phyloP scores from a whole-genome alignment of 2,329 filamentous ascomycete genomes.

The Colletotrichum gigasporum region DNA sequence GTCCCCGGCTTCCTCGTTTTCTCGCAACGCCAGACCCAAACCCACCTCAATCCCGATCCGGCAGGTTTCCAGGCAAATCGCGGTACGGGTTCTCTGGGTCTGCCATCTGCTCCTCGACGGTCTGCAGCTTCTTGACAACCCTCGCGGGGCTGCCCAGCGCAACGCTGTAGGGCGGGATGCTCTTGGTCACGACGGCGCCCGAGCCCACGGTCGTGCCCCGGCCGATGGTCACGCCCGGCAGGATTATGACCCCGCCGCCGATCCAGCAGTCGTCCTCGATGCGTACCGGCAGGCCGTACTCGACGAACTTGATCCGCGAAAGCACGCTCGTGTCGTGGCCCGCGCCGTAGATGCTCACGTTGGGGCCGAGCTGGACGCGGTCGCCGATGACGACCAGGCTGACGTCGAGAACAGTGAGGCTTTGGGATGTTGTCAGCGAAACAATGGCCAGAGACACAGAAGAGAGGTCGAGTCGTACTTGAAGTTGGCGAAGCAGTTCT shows the following conservation, averaged over 20 bases:
- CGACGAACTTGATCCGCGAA: slow-evolving; percentile 55
- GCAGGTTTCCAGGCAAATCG: neutral
- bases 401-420: slow-evolving; percentile 59
- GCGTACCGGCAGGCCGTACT: slow-evolving; percentile 57
- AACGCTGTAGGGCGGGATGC: slow-evolving; percentile 45
- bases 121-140: slow-evolving; percentile 38
- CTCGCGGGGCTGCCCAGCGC: slow-evolving; percentile 47
- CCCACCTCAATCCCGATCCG: neutral
- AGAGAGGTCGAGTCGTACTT: neutral
- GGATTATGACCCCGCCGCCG: slow-evolving; percentile 53
- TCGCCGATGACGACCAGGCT: slow-evolving; percentile 62
- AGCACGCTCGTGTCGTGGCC: slow-evolving; percentile 61
- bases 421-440: neutral
- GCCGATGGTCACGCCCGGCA: slow-evolving; percentile 53
- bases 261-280: slow-evolving; percentile 60
- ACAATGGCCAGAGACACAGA: neutral
- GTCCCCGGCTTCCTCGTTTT: no score
- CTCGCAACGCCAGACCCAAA: no score
- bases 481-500: slow-evolving; percentile 68
- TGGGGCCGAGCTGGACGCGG: slow-evolving; percentile 60
- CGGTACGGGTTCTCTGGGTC: slow-evolving; percentile 18
- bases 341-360: slow-evolving; percentile 60
- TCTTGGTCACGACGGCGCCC: slow-evolving; percentile 49
- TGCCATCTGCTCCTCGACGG: slow-evolving; percentile 22
- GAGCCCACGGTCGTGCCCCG: slow-evolving; percentile 50